phyloP scores from a whole-genome alignment of 2,329 filamentous ascomycete species.

The Oidium heveae region DNA sequence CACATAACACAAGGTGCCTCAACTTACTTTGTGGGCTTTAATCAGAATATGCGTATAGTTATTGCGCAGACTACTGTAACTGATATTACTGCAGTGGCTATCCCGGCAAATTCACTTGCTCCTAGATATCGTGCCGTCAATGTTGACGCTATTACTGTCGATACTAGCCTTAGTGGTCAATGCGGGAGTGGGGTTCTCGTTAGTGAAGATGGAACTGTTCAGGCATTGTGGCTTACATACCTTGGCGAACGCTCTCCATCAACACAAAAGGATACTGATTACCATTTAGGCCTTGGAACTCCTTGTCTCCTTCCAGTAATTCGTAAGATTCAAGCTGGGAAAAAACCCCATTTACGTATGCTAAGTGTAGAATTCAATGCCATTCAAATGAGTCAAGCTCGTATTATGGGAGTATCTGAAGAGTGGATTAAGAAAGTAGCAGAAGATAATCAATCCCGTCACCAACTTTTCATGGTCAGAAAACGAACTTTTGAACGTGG shows the following conservation, averaged over 20 bases:
- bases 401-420: conserved; percentile 90
- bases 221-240: conserved; percentile 91
- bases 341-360: conserved; percentile 62
- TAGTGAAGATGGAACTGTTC: conserved; percentile 70
- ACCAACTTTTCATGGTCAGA: conserved; percentile 95
- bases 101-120: conserved; percentile 76
- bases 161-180: conserved; percentile 72
- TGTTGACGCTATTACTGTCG: conserved; percentile 87
- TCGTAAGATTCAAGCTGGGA: conserved; percentile 56
- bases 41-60: conserved; percentile 80
- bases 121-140: conserved; percentile 89
- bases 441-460: conserved; percentile 65
- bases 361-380: conserved; percentile 84
- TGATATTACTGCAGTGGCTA: conserved; percentile 89
- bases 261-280: conserved; percentile 76
- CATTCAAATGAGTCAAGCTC: conserved; percentile 88
- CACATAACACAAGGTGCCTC: conserved; percentile 80
- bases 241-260: conserved; percentile 65
- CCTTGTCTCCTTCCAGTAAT: conserved; percentile 77
- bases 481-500: conserved; percentile 53
- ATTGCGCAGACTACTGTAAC: conserved; percentile 87
- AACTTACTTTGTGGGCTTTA: conserved; percentile 95
- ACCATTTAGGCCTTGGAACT: conserved; percentile 68
- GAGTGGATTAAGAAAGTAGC: conserved; percentile 88
- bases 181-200: conserved; percentile 88